Conservation (phyloP, 495 filamentous ascomycete species). For the Trichoderma orchidacearum region DNA sequence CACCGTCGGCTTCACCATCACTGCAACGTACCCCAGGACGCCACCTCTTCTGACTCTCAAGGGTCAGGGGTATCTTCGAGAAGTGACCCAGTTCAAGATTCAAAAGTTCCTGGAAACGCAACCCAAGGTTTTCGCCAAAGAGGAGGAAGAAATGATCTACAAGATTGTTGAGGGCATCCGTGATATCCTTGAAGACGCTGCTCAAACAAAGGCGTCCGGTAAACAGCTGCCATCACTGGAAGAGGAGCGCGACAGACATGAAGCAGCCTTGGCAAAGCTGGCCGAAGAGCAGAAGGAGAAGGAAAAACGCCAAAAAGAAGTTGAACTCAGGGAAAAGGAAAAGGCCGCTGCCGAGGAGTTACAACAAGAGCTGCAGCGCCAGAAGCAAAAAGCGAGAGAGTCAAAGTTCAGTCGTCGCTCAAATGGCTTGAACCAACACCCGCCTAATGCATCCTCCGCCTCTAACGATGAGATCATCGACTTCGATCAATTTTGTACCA, state of each 20-base stretch:
- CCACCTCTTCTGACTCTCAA: slow-evolving; percentile 61
- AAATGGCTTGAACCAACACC: slow-evolving; percentile 4
- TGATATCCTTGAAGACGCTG: slow-evolving; percentile 80
- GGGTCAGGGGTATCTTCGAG: slow-evolving; percentile 44
- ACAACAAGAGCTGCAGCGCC: slow-evolving; percentile 58
- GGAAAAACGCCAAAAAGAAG: slow-evolving; percentile 32
- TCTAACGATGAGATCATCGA: slow-evolving; percentile 25
- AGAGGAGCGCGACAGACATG: slow-evolving; percentile 67
- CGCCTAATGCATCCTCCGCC: slow-evolving; percentile 12
- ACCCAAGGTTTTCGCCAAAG: slow-evolving; percentile 46
- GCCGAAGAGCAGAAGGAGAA: slow-evolving; percentile 34
- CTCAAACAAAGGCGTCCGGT: slow-evolving; percentile 54
- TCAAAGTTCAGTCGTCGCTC: slow-evolving; percentile 23
- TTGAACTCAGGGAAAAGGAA: slow-evolving; percentile 61
- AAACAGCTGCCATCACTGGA: slow-evolving; percentile 72
- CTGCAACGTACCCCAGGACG: slow-evolving; percentile 88
- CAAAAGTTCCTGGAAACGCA: slow-evolving; percentile 54
- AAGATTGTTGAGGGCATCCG: slow-evolving; percentile 70
- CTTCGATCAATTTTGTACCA: slow-evolving; percentile 57
- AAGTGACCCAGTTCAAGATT: slow-evolving; percentile 51
- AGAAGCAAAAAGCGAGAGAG: slow-evolving; percentile 44
- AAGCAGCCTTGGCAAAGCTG: slow-evolving; percentile 32
- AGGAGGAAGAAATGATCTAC: slow-evolving; percentile 70
- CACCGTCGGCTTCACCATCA: slow-evolving; percentile 56
- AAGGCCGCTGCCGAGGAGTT: slow-evolving; percentile 59